Base-by-base conservation (phyloP, 305 asterid genomes). In the Coffea humblotiana region DNA sequence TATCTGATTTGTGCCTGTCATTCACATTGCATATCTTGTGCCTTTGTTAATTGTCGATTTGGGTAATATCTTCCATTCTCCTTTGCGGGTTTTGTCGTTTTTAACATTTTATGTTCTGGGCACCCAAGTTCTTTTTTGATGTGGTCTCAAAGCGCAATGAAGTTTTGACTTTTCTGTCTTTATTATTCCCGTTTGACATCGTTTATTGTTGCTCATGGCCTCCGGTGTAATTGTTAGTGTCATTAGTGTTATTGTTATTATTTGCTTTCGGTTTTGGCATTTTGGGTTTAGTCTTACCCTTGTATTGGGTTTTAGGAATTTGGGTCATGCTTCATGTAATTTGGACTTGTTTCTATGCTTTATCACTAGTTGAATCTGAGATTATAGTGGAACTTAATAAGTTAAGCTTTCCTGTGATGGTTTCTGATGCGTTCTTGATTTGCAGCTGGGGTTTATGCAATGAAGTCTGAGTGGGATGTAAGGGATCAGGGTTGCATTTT, bases 401-500 rank as follows among this genome's bases (percentile, higher is more conserved):
- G 70, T 52, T 78, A 25, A 27, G 0, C 0, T 13, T 45, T 64
- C 35, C 48, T 16, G 27, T 29, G 27, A 12, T 47, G 78, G 11
- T 63, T 66, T 48, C 47, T 74, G 68, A n/a, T 61, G 78, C 32
- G 63, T 47, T 66, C 64, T 68, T 65, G 45, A 37, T 74, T 72
- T 80, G 45, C 64, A 73, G 80, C 64, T 67, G 9, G 80, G 52
- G 21, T 64, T 72, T 60, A 45, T 79, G 78, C 40, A 19, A 35
- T 65, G 35, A 49, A 64, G 78, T 61, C 8, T 64, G 6, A 12
- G 56, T 56, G 68, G 47, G 27, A 3, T 40, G 43, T 3, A 40
- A 5, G 52, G 25, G 68, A n/a, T 60, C 68, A 43, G 29, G 47
- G 71, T 56, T 65, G 69, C 13, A 40, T 40, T 43, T 52, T 15